Percentiles rank a stretch among this genome's conserved stretches.
Evolutionary conservation across 768 basidiomycete species (phyloP).

Genomic region (Amyloporia xantha): DNA sequence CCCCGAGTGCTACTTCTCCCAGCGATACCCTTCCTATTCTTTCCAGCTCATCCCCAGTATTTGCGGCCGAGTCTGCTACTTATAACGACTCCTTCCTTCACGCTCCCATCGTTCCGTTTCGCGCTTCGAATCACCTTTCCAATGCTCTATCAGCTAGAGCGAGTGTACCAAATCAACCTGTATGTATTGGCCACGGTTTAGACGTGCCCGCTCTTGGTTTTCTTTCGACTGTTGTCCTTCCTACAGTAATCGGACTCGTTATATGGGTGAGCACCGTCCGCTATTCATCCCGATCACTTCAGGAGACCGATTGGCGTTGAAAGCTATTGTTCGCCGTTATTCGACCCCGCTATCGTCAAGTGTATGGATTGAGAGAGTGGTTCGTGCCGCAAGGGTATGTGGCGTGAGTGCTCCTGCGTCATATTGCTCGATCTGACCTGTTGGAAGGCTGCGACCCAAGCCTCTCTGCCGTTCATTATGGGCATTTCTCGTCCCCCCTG

Average conservation of each 20-base stretch:
- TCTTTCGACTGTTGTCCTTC: slow-evolving; percentile 48
- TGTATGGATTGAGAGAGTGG: slow-evolving; percentile 73
- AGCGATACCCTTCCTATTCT: neutral
- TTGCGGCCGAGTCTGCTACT: neutral
- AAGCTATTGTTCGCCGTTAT: slow-evolving; percentile 63
- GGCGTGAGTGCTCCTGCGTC: neutral
- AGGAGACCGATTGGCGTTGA: neutral
- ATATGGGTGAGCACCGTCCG: slow-evolving; percentile 55
- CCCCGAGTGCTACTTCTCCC: neutral
- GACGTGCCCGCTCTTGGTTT: slow-evolving; percentile 60
- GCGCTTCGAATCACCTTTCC: neutral
- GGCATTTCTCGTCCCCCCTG: slow-evolving; percentile 65
- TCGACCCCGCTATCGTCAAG: slow-evolving; percentile 62
- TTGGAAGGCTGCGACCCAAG: slow-evolving; percentile 52
- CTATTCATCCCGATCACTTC: neutral
- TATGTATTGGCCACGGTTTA: slow-evolving; percentile 61
- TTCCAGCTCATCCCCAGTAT: neutral
- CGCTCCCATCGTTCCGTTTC: neutral
- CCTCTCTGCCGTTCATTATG: slow-evolving; percentile 51
- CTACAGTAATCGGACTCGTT: slow-evolving; percentile 52
- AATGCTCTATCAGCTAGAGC: neutral
- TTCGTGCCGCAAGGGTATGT: slow-evolving; percentile 66
- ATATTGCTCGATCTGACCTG: slow-evolving; percentile 12
- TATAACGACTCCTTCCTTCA: neutral
- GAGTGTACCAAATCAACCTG: slow-evolving; percentile 16